Evolutionary conservation across 2,329 filamentous ascomycete genomes (phyloP), one percentile per base, ranked within the genome.

Genomic region (Fusarium albosuccineum): DNA sequence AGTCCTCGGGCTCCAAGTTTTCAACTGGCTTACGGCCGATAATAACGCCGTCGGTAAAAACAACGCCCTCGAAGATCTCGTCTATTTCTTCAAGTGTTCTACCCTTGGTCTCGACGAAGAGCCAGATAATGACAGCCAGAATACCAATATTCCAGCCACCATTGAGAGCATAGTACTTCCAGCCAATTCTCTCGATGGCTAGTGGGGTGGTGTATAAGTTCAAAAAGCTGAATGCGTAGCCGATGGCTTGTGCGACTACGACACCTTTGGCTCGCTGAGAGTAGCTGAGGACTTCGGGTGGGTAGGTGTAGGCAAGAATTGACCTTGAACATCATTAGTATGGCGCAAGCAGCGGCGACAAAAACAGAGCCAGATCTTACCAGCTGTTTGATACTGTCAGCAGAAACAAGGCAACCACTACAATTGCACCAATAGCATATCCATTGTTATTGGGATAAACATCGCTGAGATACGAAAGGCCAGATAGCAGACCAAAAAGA

Each of bases 91-190:
- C 58, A 3, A 61, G 58, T 10, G 46, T 61, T 45, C 48, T 57
- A n/a, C 53, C 59, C 41, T 61, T 61, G 13, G 59, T 57, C 29
- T 61, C 53, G 5, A 61, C 59, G n/a, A 61, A 61, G 5, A 57
- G 36, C 46, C 46, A 48, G 46, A 49, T 17, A 2, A 57, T 40
- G 14, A 61, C 34, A n/a, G 40, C 37, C 11, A 61, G 36, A 39
- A 61, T 61, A 34, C 34, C 39, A 3, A 61, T n/a, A 34, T 61
- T 61, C 58, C 58, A 51, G 50, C 57, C 45, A 6, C 49, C 57
- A 22, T 60, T 60, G 37, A 60, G 46, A 14, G 39, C 30, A 11
- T 60, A 60, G 44, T 33, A 60, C 42, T 33, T 60, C 57, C 50
- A 60, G 13, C 41, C 30, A 29, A 60, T 55, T 13, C 37, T 54